Base-by-base conservation (phyloP, 352 stramenopile species). In the Phytophthora multivora region DNA sequence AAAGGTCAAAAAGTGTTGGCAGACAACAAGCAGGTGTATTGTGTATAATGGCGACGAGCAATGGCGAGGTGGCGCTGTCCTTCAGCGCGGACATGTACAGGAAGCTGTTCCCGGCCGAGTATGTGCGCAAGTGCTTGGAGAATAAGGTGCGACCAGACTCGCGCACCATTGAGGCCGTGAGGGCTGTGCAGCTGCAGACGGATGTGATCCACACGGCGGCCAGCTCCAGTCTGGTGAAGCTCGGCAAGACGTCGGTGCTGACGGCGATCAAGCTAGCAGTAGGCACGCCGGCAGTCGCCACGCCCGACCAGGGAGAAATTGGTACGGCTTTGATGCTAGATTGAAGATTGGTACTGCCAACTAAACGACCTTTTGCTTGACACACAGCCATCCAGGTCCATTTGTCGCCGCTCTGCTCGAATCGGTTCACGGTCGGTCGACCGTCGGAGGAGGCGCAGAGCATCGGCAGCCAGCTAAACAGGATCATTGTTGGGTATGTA, bases 81-180 rank as follows among this genome's bases (percentile, higher is more conserved):
- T 90, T 91, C 68, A 71, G 65, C 26, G 67, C 86, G 1, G 80
- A 88, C 51, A 79, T 91, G 64, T 95, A 89, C 65, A 71, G 72
- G 49, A 90, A 86, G 63, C 67, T 95, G 12, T 93, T 93, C 55
- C 80, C 84, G n/a, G 61, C 63, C 15, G 83, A 88, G 54, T 95
- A 91, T 59, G 70, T 86, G 61, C 60, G 58, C 18, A 83, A 75
- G 49, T 95, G 86, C 47, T 59, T 95, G 19, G 59, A 70, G 2
- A 90, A 60, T 38, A 62, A 75, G 19, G 79, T 92, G 36, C 83
- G 86, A 3, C 69, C 79, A 1, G 86, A 95, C 46, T 73, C 75
- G 55, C 81, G 86, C 38, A 61, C 63, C 11, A 63, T 88, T 11
- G 63, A 86, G 11, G 69, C 77, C 1, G 45, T 64, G 13, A 82